Percentiles rank a stretch among this genome's conserved stretches.
Evolutionary conservation across 192 early-diverging fungal species (phyloP).

Genomic region (Coemansia sp.): DNA sequence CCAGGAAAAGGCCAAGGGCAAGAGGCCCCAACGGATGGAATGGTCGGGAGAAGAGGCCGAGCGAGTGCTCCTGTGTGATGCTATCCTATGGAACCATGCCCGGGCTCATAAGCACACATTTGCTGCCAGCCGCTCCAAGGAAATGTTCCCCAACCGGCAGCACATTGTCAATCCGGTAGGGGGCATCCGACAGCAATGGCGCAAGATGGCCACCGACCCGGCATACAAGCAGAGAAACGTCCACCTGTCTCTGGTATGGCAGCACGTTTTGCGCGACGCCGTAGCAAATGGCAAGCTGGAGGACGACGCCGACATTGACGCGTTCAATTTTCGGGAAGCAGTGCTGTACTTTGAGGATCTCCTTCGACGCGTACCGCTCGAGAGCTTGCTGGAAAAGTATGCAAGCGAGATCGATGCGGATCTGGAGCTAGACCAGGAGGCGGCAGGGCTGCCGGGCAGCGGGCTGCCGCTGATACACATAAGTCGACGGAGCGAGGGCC

Average conservation of each 20-base stretch:
- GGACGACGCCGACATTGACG: conserved; percentile 8
- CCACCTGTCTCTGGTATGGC: conserved; percentile 10
- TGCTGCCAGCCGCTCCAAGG: neutral
- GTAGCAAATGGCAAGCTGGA: conserved; percentile 6
- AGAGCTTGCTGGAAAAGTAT: conserved; percentile 9
- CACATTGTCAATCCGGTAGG: conserved; percentile 2
- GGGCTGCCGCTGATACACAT: neutral
- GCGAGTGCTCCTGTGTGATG: conserved; percentile 9
- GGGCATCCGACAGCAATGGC: conserved; percentile 12
- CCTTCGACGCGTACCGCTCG: conserved; percentile 6
- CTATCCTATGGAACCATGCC: conserved; percentile 17
- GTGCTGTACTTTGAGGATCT: conserved; percentile 11
- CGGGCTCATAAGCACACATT: conserved; percentile 16
- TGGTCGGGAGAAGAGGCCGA: conserved; percentile 7
- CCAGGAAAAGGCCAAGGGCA: too few relatives aligned
- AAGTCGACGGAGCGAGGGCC: too few relatives aligned
- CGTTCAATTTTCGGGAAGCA: conserved; percentile 8
- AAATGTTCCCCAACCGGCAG: conserved; percentile 15
- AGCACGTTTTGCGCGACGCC: conserved; percentile 26
- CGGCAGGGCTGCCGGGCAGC: neutral
- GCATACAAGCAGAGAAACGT: neutral
- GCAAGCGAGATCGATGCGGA: conserved; percentile 7
- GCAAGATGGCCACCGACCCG: neutral
- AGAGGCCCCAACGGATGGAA: too few relatives aligned
- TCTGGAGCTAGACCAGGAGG: neutral